Base-by-base conservation (phyloP, 306 rosid species). In the Coriaria nepalensis region DNA sequence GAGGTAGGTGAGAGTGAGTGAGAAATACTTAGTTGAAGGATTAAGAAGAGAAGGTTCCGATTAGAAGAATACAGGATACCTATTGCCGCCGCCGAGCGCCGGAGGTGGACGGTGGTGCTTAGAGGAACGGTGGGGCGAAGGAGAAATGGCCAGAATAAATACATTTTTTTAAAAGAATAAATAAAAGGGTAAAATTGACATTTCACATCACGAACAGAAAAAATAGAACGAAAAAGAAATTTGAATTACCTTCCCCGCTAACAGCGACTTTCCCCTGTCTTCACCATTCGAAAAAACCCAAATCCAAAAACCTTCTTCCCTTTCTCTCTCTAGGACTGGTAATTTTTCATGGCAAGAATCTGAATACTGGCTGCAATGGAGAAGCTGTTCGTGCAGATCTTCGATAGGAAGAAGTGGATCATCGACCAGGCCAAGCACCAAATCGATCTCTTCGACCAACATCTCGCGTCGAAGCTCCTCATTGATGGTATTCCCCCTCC, bases 401-500 rank as follows among this genome's bases (percentile, higher is more conserved):
- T 85, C 64, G 87, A 85, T 49, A 59, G 72, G 57, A 82, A 73
- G 73, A 73, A 50, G 56, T 59, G 68, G 64, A 80, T 92, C 48
- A 58, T 85, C 64, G 86, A 82, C 34, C 93, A 71, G 39, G 87
- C 81, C 60, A 74, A 73, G 56, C 80, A 73, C 43, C 96, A 79
- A 53, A 46, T 67, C 55, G 47, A 39, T 75, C 79, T 73, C 32
- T 86, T 82, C 68, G 96, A 85, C 56, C 76, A 78, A 1, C 80
- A 78, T 60, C 83, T 82, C 47, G 74, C 68, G 6, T 69, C 93
- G 43, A 78, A 85, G 76, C 83, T 82, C 81, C 60, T 82, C 7
- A 69, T 92, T 57, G 75, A 74, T 40, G 98, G 96, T 65, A 71
- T 85, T 15, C 40, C 34, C 42, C 98, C 94, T 67, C 94, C 96